Evolutionary conservation across 768 basidiomycete species (phyloP).

Genomic region (Tulasnella sp.): DNA sequence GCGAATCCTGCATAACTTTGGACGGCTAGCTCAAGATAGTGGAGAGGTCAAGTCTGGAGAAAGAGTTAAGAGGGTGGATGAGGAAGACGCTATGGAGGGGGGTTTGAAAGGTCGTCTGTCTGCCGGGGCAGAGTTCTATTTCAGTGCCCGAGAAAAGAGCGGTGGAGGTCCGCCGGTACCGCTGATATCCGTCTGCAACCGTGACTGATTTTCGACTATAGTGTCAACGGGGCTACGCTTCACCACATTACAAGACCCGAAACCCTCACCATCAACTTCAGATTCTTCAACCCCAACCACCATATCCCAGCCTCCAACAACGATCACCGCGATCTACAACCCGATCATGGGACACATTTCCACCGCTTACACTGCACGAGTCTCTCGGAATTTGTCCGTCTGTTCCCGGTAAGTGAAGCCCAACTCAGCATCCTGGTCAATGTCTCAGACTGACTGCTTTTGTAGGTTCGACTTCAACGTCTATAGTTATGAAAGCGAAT

Average conservation of each 20-base stretch:
- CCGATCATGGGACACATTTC: slow-evolving; percentile 94
- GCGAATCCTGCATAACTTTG: slow-evolving; percentile 84
- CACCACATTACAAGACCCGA: slow-evolving; percentile 74
- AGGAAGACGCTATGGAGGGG: slow-evolving; percentile 85
- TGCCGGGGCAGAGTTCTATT: slow-evolving; percentile 85
- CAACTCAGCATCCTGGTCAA: background rate
- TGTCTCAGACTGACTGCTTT: background rate
- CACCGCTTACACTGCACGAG: slow-evolving; percentile 79
- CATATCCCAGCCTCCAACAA: slow-evolving; percentile 75
- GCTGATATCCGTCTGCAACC: background rate
- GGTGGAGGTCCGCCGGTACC: slow-evolving; percentile 57
- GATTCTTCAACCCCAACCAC: slow-evolving; percentile 20
- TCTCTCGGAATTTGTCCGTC: slow-evolving; percentile 71
- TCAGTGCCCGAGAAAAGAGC: slow-evolving; percentile 85
- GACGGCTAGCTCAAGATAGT: slow-evolving; percentile 39
- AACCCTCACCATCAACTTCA: slow-evolving; percentile 35
- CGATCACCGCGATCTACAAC: slow-evolving; percentile 88
- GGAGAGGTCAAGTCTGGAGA: slow-evolving; percentile 20
- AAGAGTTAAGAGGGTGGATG: slow-evolving; percentile 75
- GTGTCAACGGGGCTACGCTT: slow-evolving; percentile 93
- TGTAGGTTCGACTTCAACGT: slow-evolving; percentile 83
- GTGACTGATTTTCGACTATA: slow-evolving; percentile 24
- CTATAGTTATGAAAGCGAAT: slow-evolving; percentile 93
- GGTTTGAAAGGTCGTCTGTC: slow-evolving; percentile 84
- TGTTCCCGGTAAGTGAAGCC: slow-evolving; percentile 38